A percentile compares a stretch with the other conserved stretches of the same genome.
phyloP scores from a whole-genome alignment of 139 green algal genomes.

The Medakamo hakoo region DNA sequence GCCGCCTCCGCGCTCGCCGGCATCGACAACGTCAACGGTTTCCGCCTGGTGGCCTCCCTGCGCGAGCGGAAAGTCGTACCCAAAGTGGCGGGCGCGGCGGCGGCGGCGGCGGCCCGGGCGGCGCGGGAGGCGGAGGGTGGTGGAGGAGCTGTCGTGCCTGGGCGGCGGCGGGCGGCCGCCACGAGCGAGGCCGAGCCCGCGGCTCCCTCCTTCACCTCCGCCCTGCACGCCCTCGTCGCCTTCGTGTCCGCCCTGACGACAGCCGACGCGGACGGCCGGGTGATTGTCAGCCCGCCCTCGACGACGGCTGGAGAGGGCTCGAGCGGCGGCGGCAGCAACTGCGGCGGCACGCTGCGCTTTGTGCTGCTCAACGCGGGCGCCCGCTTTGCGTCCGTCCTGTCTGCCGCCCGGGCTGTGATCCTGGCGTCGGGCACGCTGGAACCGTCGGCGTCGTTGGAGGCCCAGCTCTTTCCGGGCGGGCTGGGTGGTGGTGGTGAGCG shows the following conservation, averaged over 20 bases:
- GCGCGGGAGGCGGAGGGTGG: no score
- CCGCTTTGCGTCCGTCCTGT: conserved; percentile 12
- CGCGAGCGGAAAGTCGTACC: conserved; percentile 60
- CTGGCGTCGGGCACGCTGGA: conserved; percentile 84
- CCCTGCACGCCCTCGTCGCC: conserved; percentile 44
- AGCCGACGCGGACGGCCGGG: conserved; percentile 61
- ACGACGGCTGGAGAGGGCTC: no score
- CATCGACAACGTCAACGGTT: conserved; percentile 87
- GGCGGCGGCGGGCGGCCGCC: neutral
- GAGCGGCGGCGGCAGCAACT: no score
- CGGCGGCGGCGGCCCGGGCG: conserved; percentile 1
- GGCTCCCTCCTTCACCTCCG: neutral
- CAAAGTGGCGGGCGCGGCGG: conserved; percentile 54
- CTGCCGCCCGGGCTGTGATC: conserved; percentile 49
- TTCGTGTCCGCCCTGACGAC: conserved; percentile 68
- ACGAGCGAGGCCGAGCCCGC: neutral
- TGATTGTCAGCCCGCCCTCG: conserved; percentile 37
- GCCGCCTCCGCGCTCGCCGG: conserved; percentile 57
- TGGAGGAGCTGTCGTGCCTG: neutral
- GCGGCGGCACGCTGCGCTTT: neutral
- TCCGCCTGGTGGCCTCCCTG: conserved; percentile 55
- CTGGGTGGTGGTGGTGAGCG: no score
- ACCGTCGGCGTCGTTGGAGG: conserved; percentile 37
- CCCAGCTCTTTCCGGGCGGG: conserved; percentile 38
- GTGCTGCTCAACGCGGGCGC: neutral